Evolutionary conservation across 768 basidiomycete genomes (phyloP).

Genomic region (Mycena maculata): DNA sequence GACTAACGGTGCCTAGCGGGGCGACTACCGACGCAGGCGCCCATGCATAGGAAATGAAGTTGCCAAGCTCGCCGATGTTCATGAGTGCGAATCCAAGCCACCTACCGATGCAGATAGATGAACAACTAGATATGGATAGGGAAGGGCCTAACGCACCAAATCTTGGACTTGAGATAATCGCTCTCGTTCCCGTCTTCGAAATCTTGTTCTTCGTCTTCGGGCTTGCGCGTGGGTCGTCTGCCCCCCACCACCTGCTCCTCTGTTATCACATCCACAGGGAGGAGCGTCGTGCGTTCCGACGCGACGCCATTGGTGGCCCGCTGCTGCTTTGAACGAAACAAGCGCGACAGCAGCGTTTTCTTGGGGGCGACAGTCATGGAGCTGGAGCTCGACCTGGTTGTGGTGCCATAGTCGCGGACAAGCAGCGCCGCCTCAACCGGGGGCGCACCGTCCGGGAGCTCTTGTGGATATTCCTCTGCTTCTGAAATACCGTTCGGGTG

Average conservation of each 20-base stretch:
- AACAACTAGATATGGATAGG: neutral
- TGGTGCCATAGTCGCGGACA: constrained; percentile 29
- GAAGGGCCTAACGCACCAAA: constrained; percentile 67
- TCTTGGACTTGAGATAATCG: constrained; percentile 84
- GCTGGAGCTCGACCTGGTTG: constrained; percentile 8
- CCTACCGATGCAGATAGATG: constrained; percentile 57
- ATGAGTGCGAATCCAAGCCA: constrained; percentile 91
- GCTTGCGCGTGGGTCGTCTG: constrained; percentile 35
- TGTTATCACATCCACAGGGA: constrained; percentile 57
- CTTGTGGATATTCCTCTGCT: constrained; percentile 14
- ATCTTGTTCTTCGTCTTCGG: constrained; percentile 32
- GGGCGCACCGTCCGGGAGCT: neutral
- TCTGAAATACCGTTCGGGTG: constrained; percentile 23
- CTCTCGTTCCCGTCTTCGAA: constrained; percentile 64
- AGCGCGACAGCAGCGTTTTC: constrained; percentile 48
- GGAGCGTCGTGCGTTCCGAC: constrained; percentile 35
- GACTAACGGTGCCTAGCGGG: constrained; percentile 90
- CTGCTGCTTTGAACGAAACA: constrained; percentile 45
- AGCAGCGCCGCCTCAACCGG: constrained; percentile 7
- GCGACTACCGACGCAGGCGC: constrained; percentile 95
- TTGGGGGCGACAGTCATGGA: constrained; percentile 41
- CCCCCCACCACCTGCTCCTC: constrained; percentile 49
- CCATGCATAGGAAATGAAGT: constrained; percentile 91
- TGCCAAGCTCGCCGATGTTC: constrained; percentile 90
- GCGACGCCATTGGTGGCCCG: constrained; percentile 23